Conservation (phyloP, 2,329 filamentous ascomycete genomes). For the Hortaea sp. region DNA sequence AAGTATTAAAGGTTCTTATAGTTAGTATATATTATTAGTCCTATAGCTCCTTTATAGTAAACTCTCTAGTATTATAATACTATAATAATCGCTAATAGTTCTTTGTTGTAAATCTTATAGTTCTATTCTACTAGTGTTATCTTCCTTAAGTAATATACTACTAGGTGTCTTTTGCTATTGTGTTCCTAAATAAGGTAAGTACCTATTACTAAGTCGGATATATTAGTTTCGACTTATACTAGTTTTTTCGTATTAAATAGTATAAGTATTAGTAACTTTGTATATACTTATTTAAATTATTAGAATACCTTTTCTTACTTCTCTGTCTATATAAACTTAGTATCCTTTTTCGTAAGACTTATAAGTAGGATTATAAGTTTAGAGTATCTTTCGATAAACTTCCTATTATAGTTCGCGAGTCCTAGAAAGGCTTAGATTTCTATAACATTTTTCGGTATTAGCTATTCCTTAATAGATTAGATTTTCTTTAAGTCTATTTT, state of each 20-base stretch:
- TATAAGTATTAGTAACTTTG: constrained; percentile 1
- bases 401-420: constrained; percentile 9
- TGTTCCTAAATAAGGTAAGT: constrained; percentile 1
- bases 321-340: constrained; percentile 3
- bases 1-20: constrained; percentile 23
- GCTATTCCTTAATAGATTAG: constrained; percentile 16
- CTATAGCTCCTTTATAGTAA: background rate
- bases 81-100: constrained; percentile 26
- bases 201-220: background rate
- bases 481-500: constrained; percentile 20
- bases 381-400: constrained; percentile 8
- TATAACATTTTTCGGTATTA: constrained; percentile 10
- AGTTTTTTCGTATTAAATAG: constrained; percentile 5
- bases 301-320: constrained; percentile 2
- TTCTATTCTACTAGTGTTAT: constrained; percentile 17
- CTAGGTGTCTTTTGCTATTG: constrained; percentile 5
- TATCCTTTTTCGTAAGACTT: constrained; percentile 7
- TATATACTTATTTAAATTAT: constrained; percentile 3
- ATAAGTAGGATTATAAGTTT: constrained; percentile 4
- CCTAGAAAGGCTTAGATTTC: constrained; percentile 14
- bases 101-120: constrained; percentile 28
- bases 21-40: constrained; percentile 16
- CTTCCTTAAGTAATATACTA: constrained; percentile 19
- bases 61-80: constrained; percentile 10
- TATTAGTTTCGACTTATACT: constrained; percentile 2